Evolutionary conservation across 306 rosid species (phyloP).

Genomic region (Quercus wislizeni): DNA sequence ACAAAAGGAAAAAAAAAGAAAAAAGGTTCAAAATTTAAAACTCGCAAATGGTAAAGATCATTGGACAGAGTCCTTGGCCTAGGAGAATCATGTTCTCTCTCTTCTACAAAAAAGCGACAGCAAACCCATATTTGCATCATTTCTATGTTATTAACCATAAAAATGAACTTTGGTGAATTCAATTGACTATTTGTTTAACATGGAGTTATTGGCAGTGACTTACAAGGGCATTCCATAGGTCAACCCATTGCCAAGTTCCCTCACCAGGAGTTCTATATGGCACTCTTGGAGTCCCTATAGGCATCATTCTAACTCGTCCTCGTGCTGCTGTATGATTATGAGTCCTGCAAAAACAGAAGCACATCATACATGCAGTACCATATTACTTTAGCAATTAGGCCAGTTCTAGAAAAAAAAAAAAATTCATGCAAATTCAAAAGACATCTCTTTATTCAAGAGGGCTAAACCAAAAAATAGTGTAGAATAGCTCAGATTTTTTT

Average conservation of each 20-base stretch:
- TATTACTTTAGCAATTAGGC: conserved; percentile 1
- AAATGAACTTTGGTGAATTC: not conserved
- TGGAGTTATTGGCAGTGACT: conserved; percentile 27
- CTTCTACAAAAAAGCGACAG: not conserved
- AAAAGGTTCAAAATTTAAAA: not conserved
- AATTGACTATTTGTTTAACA: not conserved
- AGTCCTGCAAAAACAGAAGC: conserved; percentile 43
- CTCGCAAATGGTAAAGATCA: not conserved
- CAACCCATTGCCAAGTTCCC: conserved; percentile 94
- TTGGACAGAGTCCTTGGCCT: not conserved
- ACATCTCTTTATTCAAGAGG: not conserved
- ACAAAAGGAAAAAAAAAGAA: not conserved
- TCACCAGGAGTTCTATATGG: conserved; percentile 90
- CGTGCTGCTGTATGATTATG: conserved; percentile 48
- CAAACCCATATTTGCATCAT: not conserved
- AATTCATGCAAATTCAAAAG: not conserved
- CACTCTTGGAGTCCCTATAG: conserved; percentile 90
- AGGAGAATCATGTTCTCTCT: not conserved
- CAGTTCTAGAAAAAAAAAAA: not conserved
- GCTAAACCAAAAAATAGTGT: not conserved
- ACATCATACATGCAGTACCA: conserved; percentile 18
- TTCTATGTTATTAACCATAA: not conserved
- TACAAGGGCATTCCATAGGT: conserved; percentile 97
- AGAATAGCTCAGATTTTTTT: not conserved
- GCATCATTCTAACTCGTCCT: conserved; percentile 76